Conservation (phyloP, 345 rosid species). For the Syzygium oleosum region DNA sequence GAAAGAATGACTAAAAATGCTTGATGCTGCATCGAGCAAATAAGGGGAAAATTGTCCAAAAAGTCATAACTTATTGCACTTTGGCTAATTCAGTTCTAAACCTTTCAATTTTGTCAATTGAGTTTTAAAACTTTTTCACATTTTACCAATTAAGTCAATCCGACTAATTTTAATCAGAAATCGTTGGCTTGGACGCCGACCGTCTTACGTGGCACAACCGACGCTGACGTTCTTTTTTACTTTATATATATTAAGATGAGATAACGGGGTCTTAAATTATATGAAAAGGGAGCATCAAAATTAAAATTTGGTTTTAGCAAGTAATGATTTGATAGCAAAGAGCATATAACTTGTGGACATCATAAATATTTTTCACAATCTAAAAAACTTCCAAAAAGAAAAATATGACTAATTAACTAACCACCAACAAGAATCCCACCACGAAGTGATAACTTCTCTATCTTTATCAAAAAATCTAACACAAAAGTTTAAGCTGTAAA, state of each 20-base stretch:
- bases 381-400: neutral
- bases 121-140: too few species aligned
- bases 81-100: too few species aligned
- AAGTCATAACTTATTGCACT: too few species aligned
- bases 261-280: neutral
- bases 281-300: neutral
- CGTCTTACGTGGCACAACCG: too few species aligned
- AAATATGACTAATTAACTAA: neutral
- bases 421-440: neutral
- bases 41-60: neutral
- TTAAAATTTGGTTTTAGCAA: neutral
- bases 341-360: neutral
- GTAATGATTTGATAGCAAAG: neutral
- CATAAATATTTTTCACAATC: neutral
- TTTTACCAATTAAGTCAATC: too few species aligned
- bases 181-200: too few species aligned
- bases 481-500: neutral
- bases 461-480: neutral
- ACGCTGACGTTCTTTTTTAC: neutral
- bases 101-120: too few species aligned
- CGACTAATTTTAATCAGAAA: too few species aligned
- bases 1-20: neutral
- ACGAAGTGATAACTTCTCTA: neutral
- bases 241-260: neutral
- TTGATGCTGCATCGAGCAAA: neutral